Evolutionary conservation across 1,139 yeast genomes (phyloP), one percentile per base, ranked within the genome.

Genomic region (Geotrichum restrictum): DNA sequence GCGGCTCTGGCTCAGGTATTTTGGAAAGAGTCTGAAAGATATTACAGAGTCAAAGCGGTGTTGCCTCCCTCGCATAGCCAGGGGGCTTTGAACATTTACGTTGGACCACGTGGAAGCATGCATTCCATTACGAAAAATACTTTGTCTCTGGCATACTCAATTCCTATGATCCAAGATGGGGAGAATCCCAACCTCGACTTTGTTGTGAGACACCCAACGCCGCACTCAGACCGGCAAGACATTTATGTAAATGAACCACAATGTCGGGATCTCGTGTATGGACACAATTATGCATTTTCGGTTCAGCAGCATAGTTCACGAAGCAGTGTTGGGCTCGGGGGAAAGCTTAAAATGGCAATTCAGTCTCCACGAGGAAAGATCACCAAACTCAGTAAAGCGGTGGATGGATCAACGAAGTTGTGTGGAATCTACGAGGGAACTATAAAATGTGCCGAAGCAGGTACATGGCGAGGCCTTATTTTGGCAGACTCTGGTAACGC

Each of bases 291-390:
- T 61, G 77, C 73, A 53, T 88, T 89, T 66, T 44, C 52, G 4
- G 49, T 54, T 29, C 49, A 46, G 18, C 55, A 52, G 29, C 55
- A 52, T 21, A 29, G 45, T n/a, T 40, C 47, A 7, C 34, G 39
- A 19, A 39, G 42, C 11, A 71, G 69, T 29, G 11, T 18, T 16
- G 29, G 32, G 37, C 31, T 21, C n/a, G 40, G 39, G 5, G 16
- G 29, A 11, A 48, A 41, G 19, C 45, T 52, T 18, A 81, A 82
- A 57, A 64, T 88, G 51, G 91, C 87, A 1, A 70, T 91, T 24
- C 93, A 87, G 65, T 79, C 93, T 0, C 97, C 98, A 1, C 80
- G 88, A 1, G 96, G 96, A 0, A 83, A 84, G 59, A 79, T 87
- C 59, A 78, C 78, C 60, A 82, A 85, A 61, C 71, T 91, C 54